These are phyloP conservation scores for Saccharomycopsis hybrid DNA, from an alignment of 1,139 yeast genomes.

Conservation along the genomic window DNA sequence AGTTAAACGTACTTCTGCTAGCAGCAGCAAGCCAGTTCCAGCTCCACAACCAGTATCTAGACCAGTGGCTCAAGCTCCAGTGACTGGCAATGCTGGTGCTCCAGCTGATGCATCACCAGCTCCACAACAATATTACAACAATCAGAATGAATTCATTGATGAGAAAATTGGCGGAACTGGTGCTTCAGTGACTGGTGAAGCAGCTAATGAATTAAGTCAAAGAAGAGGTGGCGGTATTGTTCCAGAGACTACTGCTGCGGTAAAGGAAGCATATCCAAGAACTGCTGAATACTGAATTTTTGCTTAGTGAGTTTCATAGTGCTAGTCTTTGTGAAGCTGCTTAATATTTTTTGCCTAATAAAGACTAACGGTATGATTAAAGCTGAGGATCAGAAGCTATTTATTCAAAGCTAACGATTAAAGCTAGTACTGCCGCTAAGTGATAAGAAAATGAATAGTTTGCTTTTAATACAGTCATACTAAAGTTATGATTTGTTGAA, in stretches of 20 bases:
- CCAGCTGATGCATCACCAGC: not conserved
- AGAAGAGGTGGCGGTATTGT: not conserved
- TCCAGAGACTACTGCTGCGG: conserved; percentile 3
- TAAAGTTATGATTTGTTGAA: too few relatives aligned
- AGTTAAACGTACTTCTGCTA: conserved; percentile 1
- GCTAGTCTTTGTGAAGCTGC: too few relatives aligned
- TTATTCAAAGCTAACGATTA: too few relatives aligned
- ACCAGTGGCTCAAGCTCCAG: conserved; percentile 2
- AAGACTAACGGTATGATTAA: too few relatives aligned
- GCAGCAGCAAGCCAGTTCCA: not conserved
- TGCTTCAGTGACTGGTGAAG: conserved; percentile 18
- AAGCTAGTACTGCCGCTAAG: too few relatives aligned
- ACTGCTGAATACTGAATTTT: conserved; percentile 1
- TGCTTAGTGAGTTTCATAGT: not conserved
- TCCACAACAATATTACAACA: not conserved
- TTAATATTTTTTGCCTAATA: too few relatives aligned
- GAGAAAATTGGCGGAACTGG: conserved; percentile 19
- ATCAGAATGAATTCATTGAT: conserved; percentile 1
- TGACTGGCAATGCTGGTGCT: not conserved
- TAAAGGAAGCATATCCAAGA: conserved; percentile 7
- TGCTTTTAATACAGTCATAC: too few relatives aligned
- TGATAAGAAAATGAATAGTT: too few relatives aligned
- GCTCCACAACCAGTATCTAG: not conserved
- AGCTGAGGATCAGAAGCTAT: too few relatives aligned
- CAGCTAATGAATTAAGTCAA: conserved; percentile 15